Percentiles rank a stretch among this genome's conserved stretches.
Conservation (phyloP, 305 asterid genomes). For the Solanum hybrid region DNA sequence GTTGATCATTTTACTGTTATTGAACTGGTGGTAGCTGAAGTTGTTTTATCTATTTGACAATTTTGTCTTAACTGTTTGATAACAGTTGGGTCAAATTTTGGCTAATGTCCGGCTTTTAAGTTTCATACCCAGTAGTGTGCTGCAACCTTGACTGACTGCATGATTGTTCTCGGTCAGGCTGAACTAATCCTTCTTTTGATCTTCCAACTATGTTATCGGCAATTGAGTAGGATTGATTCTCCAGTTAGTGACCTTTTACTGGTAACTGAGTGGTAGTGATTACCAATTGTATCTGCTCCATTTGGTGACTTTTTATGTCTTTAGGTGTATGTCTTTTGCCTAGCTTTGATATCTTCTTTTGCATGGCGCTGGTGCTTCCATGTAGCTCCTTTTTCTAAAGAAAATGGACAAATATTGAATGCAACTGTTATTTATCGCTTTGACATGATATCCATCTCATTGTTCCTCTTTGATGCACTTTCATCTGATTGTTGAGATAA, state of each 20-base stretch:
- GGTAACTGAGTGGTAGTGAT: not conserved
- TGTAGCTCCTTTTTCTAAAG: not conserved
- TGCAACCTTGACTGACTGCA: not conserved
- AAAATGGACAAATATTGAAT: not conserved
- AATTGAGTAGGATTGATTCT: not conserved
- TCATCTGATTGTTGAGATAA: not conserved
- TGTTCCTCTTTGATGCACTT: not conserved
- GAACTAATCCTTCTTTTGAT: not conserved
- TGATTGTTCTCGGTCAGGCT: not conserved
- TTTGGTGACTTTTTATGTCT: not conserved
- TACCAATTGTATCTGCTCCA: not conserved
- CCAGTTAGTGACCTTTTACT: not conserved
- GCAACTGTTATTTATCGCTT: not conserved
- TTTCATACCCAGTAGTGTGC: not conserved
- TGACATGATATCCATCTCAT: not conserved
- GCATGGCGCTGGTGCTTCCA: not conserved
- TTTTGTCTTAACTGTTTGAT: not conserved
- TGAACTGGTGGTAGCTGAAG: not conserved
- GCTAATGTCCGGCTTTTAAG: not conserved
- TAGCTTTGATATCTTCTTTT: not conserved
- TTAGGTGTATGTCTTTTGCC: not conserved
- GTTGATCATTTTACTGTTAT: not conserved
- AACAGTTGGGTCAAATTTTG: not conserved
- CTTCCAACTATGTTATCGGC: not conserved
- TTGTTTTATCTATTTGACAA: not conserved